phyloP scores from a whole-genome alignment of 306 rosid genomes.

The Quercus gilva region DNA sequence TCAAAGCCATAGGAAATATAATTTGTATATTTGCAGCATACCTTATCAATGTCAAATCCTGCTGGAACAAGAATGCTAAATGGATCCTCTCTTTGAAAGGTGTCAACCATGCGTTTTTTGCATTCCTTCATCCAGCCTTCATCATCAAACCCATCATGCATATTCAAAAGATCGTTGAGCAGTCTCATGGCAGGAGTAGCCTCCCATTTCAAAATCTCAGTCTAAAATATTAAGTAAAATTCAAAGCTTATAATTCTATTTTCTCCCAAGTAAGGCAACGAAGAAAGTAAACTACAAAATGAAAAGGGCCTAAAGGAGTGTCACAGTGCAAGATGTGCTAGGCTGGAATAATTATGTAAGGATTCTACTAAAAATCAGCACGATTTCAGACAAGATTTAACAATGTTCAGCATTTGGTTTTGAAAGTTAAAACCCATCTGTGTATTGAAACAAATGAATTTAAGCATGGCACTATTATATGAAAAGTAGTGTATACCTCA shows the following conservation, averaged over 20 bases:
- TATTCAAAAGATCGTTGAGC: conserved; percentile 79
- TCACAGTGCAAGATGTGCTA: neutral
- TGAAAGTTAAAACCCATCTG: neutral
- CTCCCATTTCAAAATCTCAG: conserved; percentile 83
- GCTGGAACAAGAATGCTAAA: conserved; percentile 84
- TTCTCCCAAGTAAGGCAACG: neutral
- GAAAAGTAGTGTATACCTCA: conserved; percentile 52
- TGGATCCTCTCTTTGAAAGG: conserved; percentile 90
- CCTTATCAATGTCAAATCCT: conserved; percentile 87
- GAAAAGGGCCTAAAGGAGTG: neutral
- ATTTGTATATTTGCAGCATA: conserved; percentile 18
- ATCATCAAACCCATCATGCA: conserved; percentile 72
- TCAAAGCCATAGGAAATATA: conserved; percentile 1
- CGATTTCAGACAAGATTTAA: too few relatives aligned
- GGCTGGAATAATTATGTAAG: too few relatives aligned
- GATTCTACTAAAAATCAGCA: too few relatives aligned
- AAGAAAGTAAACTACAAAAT: neutral
- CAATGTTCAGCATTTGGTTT: neutral
- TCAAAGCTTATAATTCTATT: neutral
- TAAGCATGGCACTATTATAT: conserved; percentile 4
- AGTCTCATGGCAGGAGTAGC: conserved; percentile 91
- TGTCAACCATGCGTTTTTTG: conserved; percentile 60
- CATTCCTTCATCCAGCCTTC: conserved; percentile 79
- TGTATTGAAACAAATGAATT: neutral
- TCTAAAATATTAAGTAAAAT: conserved; percentile 35